Percentiles rank a stretch among this genome's conserved stretches.
phyloP scores from a whole-genome alignment of 257 asterid genomes.

The Fraxinus pennsylvanica region DNA sequence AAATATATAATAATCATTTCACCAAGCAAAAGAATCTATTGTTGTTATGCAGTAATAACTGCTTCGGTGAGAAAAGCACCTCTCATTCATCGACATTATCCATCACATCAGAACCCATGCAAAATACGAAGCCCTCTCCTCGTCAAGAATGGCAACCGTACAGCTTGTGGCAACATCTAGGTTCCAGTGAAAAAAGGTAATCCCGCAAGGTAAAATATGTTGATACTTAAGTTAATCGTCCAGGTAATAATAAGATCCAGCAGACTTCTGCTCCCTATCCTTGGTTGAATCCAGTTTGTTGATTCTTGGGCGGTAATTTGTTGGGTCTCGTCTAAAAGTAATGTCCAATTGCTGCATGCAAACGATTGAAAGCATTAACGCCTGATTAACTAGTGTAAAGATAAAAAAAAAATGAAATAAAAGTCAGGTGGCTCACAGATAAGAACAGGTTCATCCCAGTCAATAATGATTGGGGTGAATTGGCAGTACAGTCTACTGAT shows the following conservation, averaged over 20 bases:
- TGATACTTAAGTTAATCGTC: conserved; percentile 54
- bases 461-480: conserved; percentile 53
- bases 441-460: conserved; percentile 59
- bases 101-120: background rate
- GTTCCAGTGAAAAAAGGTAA: conserved; percentile 22
- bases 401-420: background rate
- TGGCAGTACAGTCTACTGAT: conserved; percentile 53
- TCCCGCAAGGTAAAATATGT: conserved; percentile 8
- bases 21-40: background rate
- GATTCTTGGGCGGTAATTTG: conserved; percentile 92
- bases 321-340: conserved; percentile 95
- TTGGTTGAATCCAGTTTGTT: conserved; percentile 90
- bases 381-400: background rate
- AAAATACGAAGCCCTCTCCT: background rate
- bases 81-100: conserved; percentile 3
- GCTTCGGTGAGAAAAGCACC: conserved; percentile 9
- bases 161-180: conserved; percentile 21
- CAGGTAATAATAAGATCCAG: conserved; percentile 91
- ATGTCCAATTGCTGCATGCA: conserved; percentile 85
- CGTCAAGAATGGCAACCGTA: background rate
- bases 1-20: conserved; percentile 1
- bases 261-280: conserved; percentile 94
- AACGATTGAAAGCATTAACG: background rate
- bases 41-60: background rate
- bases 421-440: conserved; percentile 40